Percentiles rank a stretch among this genome's conserved stretches.
phyloP scores from a whole-genome alignment of 148 eudicot species.

The Silene conica region DNA sequence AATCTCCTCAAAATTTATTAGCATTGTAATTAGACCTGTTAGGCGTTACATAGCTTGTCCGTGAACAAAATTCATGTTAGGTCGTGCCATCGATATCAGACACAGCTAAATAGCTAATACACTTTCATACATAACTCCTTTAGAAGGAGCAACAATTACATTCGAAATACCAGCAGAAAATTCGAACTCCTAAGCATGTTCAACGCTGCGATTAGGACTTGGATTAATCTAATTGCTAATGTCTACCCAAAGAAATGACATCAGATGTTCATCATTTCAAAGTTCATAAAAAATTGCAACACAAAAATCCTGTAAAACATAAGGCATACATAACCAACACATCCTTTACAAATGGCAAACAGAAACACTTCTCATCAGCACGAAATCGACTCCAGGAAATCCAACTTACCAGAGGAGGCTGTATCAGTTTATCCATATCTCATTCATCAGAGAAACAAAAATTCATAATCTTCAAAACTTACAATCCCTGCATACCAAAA shows the following conservation, averaged over 20 bases:
- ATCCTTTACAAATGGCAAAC: background rate
- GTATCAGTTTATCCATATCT: slow-evolving; percentile 62
- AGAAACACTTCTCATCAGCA: background rate
- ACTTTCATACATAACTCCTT: background rate
- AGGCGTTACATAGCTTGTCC: too few relatives aligned
- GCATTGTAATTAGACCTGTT: too few relatives aligned
- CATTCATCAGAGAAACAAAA: slow-evolving; percentile 25
- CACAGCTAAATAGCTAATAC: background rate
- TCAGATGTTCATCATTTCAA: background rate
- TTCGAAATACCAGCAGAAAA: background rate
- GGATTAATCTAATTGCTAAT: background rate
- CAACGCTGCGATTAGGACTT: background rate
- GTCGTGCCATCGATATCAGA: background rate
- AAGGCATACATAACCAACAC: background rate
- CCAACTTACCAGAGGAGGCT: slow-evolving; percentile 65
- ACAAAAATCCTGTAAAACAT: background rate
- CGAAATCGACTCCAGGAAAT: background rate
- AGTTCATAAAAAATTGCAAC: background rate
- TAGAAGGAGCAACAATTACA: background rate
- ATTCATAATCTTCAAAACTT: slow-evolving; percentile 10
- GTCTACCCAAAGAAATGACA: background rate
- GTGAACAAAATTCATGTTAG: too few relatives aligned
- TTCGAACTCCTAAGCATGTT: background rate
- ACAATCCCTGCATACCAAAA: slow-evolving; percentile 21
- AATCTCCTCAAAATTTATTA: too few relatives aligned